These are phyloP conservation scores for Rhodotorula graminis DNA, from an alignment of 768 basidiomycete species.

Conservation along the genomic window DNA sequence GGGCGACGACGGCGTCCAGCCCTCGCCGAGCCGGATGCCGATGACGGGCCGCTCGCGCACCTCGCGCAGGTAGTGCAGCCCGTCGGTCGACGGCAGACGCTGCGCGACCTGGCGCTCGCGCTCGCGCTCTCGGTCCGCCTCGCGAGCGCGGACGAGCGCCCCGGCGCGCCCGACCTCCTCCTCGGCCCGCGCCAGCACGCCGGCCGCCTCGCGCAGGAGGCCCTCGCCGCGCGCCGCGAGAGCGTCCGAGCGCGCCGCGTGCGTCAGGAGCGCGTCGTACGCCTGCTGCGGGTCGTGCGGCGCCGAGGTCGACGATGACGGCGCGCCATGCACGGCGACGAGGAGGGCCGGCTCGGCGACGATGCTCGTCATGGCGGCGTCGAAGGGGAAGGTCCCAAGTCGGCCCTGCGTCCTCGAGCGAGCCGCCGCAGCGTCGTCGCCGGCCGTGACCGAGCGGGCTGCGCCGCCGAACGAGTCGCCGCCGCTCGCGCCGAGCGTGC, in stretches of 20 bases:
- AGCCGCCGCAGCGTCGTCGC: not conserved
- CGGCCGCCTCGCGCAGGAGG: conserved; percentile 14
- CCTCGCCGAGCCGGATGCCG: conserved; percentile 20
- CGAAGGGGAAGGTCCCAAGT: not conserved
- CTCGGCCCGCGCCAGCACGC: conserved; percentile 13
- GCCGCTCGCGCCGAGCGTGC: not conserved
- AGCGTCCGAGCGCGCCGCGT: not conserved
- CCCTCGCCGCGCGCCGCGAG: not conserved
- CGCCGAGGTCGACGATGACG: not conserved
- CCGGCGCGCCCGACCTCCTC: not conserved
- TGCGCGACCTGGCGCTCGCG: not conserved
- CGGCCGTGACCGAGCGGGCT: no score
- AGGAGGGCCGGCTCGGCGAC: not conserved
- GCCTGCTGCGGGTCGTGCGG: not conserved
- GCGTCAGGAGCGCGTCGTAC: not conserved
- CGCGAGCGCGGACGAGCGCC: not conserved
- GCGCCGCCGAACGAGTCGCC: no score
- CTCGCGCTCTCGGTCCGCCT: not conserved
- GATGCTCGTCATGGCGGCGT: not conserved
- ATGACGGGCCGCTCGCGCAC: not conserved
- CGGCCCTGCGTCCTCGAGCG: not conserved
- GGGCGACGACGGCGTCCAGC: not conserved
- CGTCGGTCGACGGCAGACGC: not conserved
- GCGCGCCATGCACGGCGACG: no score
- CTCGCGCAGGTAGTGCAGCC: not conserved